Evolutionary conservation across 1,284 basidiomycete genomes (phyloP), one percentile per base, ranked within the genome.

Genomic region (Uromyces viciae-fabae): DNA sequence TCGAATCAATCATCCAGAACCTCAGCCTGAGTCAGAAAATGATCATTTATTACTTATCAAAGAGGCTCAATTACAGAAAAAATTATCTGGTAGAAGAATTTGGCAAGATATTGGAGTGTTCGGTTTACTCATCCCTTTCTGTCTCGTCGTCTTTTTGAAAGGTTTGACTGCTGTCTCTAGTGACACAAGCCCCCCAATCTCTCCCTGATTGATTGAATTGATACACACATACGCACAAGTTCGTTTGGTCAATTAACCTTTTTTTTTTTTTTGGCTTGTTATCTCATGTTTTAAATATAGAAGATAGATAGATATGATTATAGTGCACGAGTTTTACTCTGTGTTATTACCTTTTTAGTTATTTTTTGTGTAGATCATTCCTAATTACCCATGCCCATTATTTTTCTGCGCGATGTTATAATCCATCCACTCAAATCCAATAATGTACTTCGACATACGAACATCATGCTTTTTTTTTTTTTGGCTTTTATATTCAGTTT

Each of bases 101-200:
- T 81, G 78, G 78, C 78, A 81, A 64, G 78, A 81, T 33, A 64
- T 81, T 15, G 68, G 69, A 5, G 71, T 81, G 38, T 81, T 81
- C 56, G 78, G 78, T 0, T 46, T 81, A 22, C 46, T 81, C 4
- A 72, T 81, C n/a, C 78, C 78, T 14, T 81, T 72, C 33, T 81
- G 78, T 74, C 28, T 73, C 14, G 78, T 81, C n/a, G 69, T 81
- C 54, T 38, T 81, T 1, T 42, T 81, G 19, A 81, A 81, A 81
- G 78, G 78, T n/a, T 46, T 81, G 11, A 64, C 74, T 28, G 71
- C 78, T 36, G 71, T 72, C 58, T 64, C 60, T 11, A 46, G 46
- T 14, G 28, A 60, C n/a, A 79, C 77, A 19, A 56, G 56, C 5
- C 69, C 69, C 52, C 69, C 69, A 49, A 40, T 43, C 31, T 25